Percentiles rank a stretch among this genome's conserved stretches.
Evolutionary conservation across 495 filamentous ascomycete species (phyloP).

Genomic region (Annulohypoxylon maeteangense): DNA sequence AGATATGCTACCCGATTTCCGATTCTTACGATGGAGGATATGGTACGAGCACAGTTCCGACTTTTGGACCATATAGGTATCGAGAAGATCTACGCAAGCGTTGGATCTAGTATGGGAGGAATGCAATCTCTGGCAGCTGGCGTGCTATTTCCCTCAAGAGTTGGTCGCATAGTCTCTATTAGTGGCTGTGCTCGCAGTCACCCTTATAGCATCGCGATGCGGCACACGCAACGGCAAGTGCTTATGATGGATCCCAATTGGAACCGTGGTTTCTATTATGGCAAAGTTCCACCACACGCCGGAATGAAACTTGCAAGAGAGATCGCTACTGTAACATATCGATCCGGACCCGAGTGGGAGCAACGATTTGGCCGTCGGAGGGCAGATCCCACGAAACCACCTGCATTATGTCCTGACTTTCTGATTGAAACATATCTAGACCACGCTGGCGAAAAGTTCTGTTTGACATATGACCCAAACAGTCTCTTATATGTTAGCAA

Average conservation of each 20-base stretch:
- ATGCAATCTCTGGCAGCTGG: conserved; percentile 97
- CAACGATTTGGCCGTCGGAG: conserved; percentile 88
- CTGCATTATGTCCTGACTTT: conserved; percentile 95
- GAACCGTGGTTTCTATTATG: conserved; percentile 97
- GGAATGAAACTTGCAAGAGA: conserved; percentile 98
- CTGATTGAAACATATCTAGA: conserved; percentile 98
- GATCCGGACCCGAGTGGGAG: conserved; percentile 98
- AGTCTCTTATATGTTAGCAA: conserved; percentile 97
- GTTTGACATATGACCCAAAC: conserved; percentile 97
- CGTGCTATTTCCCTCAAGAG: conserved; percentile 82
- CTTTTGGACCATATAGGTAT: conserved; percentile 85
- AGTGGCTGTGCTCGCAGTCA: conserved; percentile 95
- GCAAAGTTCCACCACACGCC: conserved; percentile 85
- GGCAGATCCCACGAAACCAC: conserved; percentile 85
- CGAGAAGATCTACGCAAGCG: conserved; percentile 85
- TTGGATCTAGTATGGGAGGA: conserved; percentile 96
- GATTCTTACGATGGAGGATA: conserved; percentile 95
- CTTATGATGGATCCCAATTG: conserved; percentile 99
- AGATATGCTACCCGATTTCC: conserved; percentile 95
- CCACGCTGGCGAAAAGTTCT: conserved; percentile 98
- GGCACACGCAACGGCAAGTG: conserved; percentile 97
- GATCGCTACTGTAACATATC: conserved; percentile 97
- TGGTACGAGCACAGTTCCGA: conserved; percentile 95
- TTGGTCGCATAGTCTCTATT: conserved; percentile 86
- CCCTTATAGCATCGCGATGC: conserved; percentile 98